Base-by-base conservation (phyloP, 768 basidiomycete genomes). In the Aureoboletus auriporus region DNA sequence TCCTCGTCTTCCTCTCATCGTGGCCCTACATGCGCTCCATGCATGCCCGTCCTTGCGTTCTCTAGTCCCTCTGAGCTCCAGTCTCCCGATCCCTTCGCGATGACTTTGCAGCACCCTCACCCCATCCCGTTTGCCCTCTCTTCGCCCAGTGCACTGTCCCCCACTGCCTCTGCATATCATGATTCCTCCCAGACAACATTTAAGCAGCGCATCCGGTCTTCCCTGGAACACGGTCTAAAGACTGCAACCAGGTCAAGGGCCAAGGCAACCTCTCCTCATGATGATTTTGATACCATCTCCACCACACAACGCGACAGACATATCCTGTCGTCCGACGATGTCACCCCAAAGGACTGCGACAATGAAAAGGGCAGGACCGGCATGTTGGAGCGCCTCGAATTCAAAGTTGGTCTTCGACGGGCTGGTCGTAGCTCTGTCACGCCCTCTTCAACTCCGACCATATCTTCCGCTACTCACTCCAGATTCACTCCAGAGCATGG, bases 181-280 rank as follows among this genome's bases (percentile, higher is more conserved):
- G 69, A 66, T 37, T 63, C 75, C 14, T 61, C 70, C 0, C 71
- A 76, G 35, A 80, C 73, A 58, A 72, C 82, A 6, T 81, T 88
- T 60, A 77, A 39, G 9, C 61, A 77, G 58, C 79, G 83, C 36
- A 67, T 88, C 48, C 80, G 82, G 47, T 79, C 83, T 3, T 79
- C 83, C 6, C 66, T 89, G 20, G 84, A 84, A 58, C 81, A 86
- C 54, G 82, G 78, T 57, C 54, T 88, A 34, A 78, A 82, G 42
- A 76, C 77, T 11, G 83, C 82, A 44, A 82, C 83, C 10, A 75
- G 81, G 45, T 78, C 82, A 31, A 80, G 71, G 69, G 64, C 61
- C 17, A 76, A 75, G 55, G 40, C 65, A 8, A 57, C 71, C 2
- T 44, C 63, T 28, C 55, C 60, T 33, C 75, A 75, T 54, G 73